phyloP scores from a whole-genome alignment of 495 filamentous ascomycete genomes.

The Aspergillus affinis region DNA sequence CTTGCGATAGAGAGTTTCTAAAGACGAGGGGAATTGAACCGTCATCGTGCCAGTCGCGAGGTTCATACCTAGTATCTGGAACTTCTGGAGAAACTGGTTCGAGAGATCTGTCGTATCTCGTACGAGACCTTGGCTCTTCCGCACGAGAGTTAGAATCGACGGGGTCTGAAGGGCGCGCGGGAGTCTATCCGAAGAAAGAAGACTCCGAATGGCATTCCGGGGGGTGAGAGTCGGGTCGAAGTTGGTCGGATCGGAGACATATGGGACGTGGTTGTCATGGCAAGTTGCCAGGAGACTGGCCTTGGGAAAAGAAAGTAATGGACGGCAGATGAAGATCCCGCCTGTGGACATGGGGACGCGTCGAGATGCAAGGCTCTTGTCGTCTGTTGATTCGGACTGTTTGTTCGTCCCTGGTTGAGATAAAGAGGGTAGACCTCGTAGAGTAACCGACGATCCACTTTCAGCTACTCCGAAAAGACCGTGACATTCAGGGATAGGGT shows the following conservation, averaged over 20 bases:
- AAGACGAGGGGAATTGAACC: conserved; percentile 32
- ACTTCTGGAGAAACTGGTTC: conserved; percentile 33
- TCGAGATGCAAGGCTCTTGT: background rate
- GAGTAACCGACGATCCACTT: conserved; percentile 52
- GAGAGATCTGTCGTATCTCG: conserved; percentile 32
- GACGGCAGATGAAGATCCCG: conserved; percentile 70
- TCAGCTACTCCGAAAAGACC: conserved; percentile 68
- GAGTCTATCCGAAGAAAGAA: conserved; percentile 57
- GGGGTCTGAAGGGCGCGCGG: conserved; percentile 67
- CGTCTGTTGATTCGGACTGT: no score
- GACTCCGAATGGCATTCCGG: conserved; percentile 75
- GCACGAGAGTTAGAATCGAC: conserved; percentile 58
- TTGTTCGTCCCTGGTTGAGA: no score
- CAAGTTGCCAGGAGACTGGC: conserved; percentile 71
- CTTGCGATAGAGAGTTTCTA: background rate
- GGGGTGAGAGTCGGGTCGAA: conserved; percentile 70
- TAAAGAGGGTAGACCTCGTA: background rate
- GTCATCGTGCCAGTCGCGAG: conserved; percentile 37
- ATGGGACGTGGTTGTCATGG: conserved; percentile 58
- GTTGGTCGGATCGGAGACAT: conserved; percentile 89
- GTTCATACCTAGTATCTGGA: conserved; percentile 40
- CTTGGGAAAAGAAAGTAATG: conserved; percentile 74
- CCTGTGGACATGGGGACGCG: conserved; percentile 54
- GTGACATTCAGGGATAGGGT: conserved; percentile 79
- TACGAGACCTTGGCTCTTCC: conserved; percentile 33